phyloP scores from a whole-genome alignment of 2,329 filamentous ascomycete genomes.

The Fusarium buharicum region DNA sequence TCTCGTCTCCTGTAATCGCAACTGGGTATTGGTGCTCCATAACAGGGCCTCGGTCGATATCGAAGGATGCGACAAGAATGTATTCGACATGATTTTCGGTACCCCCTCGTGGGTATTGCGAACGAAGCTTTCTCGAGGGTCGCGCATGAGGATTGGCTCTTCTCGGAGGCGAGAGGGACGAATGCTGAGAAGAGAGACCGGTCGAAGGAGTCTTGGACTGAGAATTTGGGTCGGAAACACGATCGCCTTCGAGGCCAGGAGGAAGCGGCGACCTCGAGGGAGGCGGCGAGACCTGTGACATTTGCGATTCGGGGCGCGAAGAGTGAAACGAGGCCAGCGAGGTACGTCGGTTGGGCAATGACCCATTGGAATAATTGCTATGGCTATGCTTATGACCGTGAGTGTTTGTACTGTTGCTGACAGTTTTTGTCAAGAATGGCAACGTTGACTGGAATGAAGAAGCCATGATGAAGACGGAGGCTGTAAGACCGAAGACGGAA shows the following conservation, averaged over 20 bases:
- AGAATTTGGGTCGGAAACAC: conserved; percentile 67
- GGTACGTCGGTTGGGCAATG: conserved; percentile 54
- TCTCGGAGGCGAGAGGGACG: conserved; percentile 65
- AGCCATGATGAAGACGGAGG: conserved; percentile 35
- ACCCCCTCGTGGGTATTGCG: conserved; percentile 79
- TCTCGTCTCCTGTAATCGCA: conserved; percentile 94
- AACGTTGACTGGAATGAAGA: conserved; percentile 51
- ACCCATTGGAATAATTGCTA: conserved; percentile 51
- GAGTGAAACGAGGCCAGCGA: conserved; percentile 74
- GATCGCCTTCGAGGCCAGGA: conserved; percentile 61
- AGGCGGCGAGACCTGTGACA: conserved; percentile 64
- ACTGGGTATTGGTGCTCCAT: conserved; percentile 99
- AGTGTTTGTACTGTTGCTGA: conserved; percentile 34
- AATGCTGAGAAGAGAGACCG: conserved; percentile 70
- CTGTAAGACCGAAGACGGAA: conserved; percentile 23
- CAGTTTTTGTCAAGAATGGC: conserved; percentile 55
- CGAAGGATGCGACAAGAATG: conserved; percentile 95
- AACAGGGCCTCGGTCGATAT: conserved; percentile 93
- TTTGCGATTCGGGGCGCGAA: conserved; percentile 67
- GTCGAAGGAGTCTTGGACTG: conserved; percentile 70
- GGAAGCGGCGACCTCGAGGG: conserved; percentile 67
- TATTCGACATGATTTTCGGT: conserved; percentile 97
- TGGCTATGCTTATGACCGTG: conserved; percentile 49
- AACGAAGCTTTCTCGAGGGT: conserved; percentile 68
- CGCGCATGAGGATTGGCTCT: conserved; percentile 62